phyloP scores from a whole-genome alignment of 495 filamentous ascomycete genomes.

The Talaromyces stipitatus region DNA sequence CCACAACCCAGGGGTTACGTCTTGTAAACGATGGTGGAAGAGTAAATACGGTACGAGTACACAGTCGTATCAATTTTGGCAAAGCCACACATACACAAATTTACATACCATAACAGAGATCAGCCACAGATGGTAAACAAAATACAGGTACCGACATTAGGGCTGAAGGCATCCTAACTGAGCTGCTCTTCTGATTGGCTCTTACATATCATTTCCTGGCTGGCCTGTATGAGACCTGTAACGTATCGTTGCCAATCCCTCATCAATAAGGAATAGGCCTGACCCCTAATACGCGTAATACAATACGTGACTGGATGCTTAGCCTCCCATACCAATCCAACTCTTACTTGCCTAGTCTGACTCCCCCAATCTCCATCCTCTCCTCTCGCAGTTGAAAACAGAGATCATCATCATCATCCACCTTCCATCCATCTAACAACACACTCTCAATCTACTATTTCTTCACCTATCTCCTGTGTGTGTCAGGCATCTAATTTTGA shows the following conservation, averaged over 20 bases:
- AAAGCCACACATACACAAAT: background rate
- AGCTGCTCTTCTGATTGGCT: background rate
- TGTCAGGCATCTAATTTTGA: background rate
- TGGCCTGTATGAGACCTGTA: background rate
- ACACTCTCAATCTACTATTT: background rate
- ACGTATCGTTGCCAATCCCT: background rate
- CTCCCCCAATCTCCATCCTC: slow-evolving; percentile 5
- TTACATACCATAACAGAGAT: background rate
- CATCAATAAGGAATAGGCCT: background rate
- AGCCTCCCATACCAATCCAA: background rate
- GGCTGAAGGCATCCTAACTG: background rate
- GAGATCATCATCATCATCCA: background rate
- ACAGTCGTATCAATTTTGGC: background rate
- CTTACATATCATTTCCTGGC: background rate
- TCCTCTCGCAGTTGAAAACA: slow-evolving; percentile 5
- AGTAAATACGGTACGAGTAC: background rate
- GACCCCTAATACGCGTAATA: background rate
- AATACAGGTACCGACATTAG: background rate
- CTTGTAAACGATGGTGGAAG: background rate
- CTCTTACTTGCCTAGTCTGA: background rate
- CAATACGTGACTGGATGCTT: background rate
- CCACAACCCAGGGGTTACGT: background rate
- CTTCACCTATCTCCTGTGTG: background rate
- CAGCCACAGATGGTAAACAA: background rate
- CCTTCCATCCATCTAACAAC: background rate